Base-by-base conservation (phyloP, 2,329 filamentous ascomycete species). In the Claviceps spartinae region DNA sequence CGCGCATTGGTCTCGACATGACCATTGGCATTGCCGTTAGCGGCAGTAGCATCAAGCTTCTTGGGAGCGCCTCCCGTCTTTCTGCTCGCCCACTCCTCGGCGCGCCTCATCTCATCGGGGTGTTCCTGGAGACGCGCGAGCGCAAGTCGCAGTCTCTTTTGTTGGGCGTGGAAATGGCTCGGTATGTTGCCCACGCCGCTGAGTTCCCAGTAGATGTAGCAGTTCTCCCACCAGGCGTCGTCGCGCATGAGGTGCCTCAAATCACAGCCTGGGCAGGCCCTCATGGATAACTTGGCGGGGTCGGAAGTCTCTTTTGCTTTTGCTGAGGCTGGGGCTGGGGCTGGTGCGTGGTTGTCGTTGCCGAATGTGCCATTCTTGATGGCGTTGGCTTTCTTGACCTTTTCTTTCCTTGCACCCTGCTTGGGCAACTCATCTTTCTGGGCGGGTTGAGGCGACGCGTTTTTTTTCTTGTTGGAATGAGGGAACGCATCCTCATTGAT, bases 141-240 rank as follows among this genome's bases (percentile, higher is more conserved):
- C 3, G 22, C 54, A 42, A 51, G 20, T 9, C 52, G 46, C 45
- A 53, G 20, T 7, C 30, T 40, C 24, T 34, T 46, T 8, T 43
- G 34, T 9, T 18, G 49, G 41, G 40, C 42, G 9, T 34, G 41
- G 47, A 55, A 55, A 18, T 45, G 11, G 18, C 16, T 18, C 3
- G 54, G 54, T 5, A 54, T 36, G 24, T 48, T 41, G 34, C 42
- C 52, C 22, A 52, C 18, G 2, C 41, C 50, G 5, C 9, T 47
- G 41, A 56, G 44, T 20, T 51, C 30, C 45, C 47, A 51, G 47
- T 52, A 56, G 9, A 56, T 42, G 38, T 47, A 56, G 36, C 54
- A 56, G 20, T 44, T 49, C 37, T 56, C 54, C 54, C 54, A 56
- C 54, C 54, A 56, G 20, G 54, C 54, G 13, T 56, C 54, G 14